A percentile compares a stretch with the other conserved stretches of the same genome.
Conservation (phyloP, 768 basidiomycete species). For the Lentinula boryana region DNA sequence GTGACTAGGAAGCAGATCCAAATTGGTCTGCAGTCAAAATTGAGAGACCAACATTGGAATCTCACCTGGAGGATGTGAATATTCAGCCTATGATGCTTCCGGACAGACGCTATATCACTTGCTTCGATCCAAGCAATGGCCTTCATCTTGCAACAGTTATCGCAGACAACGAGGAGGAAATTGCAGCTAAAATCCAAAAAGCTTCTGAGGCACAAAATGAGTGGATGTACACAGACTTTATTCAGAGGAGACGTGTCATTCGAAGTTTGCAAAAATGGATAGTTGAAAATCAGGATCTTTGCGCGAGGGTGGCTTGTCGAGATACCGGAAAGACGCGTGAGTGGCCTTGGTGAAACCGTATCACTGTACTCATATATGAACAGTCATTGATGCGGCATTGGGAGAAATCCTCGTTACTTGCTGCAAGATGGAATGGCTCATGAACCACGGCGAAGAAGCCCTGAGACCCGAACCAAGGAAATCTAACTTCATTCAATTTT, state of each 20-base stretch:
- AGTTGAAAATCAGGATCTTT: slow-evolving; percentile 81
- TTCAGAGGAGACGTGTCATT: slow-evolving; percentile 76
- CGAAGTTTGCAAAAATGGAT: slow-evolving; percentile 89
- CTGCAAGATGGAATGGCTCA: slow-evolving; percentile 89
- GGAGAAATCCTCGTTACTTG: slow-evolving; percentile 95
- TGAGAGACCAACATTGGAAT: slow-evolving; percentile 51
- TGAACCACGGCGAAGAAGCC: slow-evolving; percentile 76
- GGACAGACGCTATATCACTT: slow-evolving; percentile 72
- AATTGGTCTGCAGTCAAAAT: slow-evolving; percentile 52
- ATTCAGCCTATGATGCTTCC: slow-evolving; percentile 46
- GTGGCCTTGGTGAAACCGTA: slow-evolving; percentile 20
- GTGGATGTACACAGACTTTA: slow-evolving; percentile 77
- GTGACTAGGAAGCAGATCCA: slow-evolving; percentile 49
- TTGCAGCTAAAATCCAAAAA: slow-evolving; percentile 59
- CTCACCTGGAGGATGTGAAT: slow-evolving; percentile 52
- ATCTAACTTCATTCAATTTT: slow-evolving; percentile 59
- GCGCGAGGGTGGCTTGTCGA: slow-evolving; percentile 83
- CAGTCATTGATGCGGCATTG: slow-evolving; percentile 90
- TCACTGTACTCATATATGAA: background rate
- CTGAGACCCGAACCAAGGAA: slow-evolving; percentile 69
- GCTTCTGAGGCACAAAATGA: slow-evolving; percentile 61
- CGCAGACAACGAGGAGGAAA: slow-evolving; percentile 70
- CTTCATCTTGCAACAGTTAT: slow-evolving; percentile 74
- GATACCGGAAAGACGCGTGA: slow-evolving; percentile 94
- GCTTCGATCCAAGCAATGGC: slow-evolving; percentile 87